Percentiles rank a stretch among this genome's conserved stretches.
These are phyloP conservation scores for Lipomyces chichibuensis DNA, from an alignment of 805 yeast species.

Conservation along the genomic window DNA sequence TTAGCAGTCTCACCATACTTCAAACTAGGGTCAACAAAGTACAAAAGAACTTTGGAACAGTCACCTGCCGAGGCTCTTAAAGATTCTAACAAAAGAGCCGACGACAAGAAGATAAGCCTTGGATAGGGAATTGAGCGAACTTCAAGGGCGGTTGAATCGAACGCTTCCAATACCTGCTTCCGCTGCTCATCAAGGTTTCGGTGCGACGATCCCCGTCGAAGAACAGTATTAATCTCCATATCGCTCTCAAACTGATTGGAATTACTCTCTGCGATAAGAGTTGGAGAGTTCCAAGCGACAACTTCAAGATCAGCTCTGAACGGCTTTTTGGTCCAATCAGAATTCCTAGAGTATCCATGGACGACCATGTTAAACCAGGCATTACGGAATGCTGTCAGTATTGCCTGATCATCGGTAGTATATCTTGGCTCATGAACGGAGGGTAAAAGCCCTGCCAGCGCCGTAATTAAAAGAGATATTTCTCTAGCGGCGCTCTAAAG, in stretches of 20 bases:
- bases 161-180: slow-evolving; percentile 52
- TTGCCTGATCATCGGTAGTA: slow-evolving; percentile 50
- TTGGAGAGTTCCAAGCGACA: slow-evolving; percentile 86
- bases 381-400: slow-evolving; percentile 70
- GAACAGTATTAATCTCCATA: slow-evolving; percentile 84
- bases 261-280: slow-evolving; percentile 78
- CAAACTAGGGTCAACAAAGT: slow-evolving; percentile 85
- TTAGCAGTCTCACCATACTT: slow-evolving; percentile 68
- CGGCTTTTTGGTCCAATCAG: slow-evolving; percentile 54
- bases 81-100: slow-evolving; percentile 76
- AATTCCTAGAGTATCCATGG: slow-evolving; percentile 76
- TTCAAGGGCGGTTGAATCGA: slow-evolving; percentile 53
- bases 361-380: slow-evolving; percentile 93
- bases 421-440: slow-evolving; percentile 52
- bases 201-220: slow-evolving; percentile 86
- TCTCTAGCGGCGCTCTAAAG: slow-evolving; percentile 56
- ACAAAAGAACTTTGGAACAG: slow-evolving; percentile 73
- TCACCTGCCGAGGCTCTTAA: slow-evolving; percentile 79
- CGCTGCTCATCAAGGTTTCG: slow-evolving; percentile 77
- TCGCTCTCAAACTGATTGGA: slow-evolving; percentile 88
- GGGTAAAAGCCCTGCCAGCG: slow-evolving; percentile 78
- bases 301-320: slow-evolving; percentile 56
- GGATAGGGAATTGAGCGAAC: slow-evolving; percentile 64
- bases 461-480: slow-evolving; percentile 67
- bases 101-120: slow-evolving; percentile 83